These are phyloP conservation scores for Phialophora tarda DNA, from an alignment of 2,329 filamentous ascomycete species.

Conservation along the genomic window DNA sequence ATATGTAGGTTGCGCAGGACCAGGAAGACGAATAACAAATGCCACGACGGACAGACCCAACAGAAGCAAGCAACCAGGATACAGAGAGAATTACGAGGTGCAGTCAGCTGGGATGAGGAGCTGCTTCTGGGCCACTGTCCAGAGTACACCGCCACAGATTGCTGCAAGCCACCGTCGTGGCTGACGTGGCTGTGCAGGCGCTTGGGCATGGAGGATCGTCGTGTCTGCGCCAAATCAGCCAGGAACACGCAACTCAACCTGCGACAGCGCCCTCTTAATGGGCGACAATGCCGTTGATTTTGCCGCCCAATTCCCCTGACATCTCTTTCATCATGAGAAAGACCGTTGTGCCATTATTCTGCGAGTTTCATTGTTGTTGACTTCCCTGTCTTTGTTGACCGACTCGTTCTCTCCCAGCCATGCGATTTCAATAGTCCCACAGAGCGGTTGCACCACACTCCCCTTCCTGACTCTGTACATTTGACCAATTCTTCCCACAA, in stretches of 20 bases:
- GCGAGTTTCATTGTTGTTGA: conserved; percentile 15
- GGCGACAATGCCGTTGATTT: conserved; percentile 28
- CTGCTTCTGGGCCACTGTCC: not conserved
- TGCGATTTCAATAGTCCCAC: conserved; percentile 28
- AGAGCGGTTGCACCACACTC: conserved; percentile 8
- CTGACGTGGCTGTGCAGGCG: conserved; percentile 22
- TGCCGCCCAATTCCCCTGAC: conserved; percentile 30
- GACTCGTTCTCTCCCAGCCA: conserved; percentile 30
- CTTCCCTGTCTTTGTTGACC: conserved; percentile 30
- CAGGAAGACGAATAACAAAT: not conserved
- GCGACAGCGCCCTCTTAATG: conserved; percentile 31
- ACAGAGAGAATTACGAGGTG: no score
- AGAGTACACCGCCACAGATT: not conserved
- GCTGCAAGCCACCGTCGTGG: conserved; percentile 13
- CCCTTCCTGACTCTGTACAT: not conserved
- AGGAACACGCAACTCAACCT: conserved; percentile 32
- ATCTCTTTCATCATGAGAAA: conserved; percentile 19
- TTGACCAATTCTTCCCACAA: not conserved
- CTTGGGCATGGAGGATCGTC: conserved; percentile 11
- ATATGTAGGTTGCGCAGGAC: not conserved
- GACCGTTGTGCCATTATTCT: conserved; percentile 12
- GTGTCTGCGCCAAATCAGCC: conserved; percentile 25
- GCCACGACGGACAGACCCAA: not conserved
- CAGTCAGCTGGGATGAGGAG: conserved; percentile 5
- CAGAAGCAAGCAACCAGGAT: not conserved